Percentiles rank a stretch among this genome's conserved stretches.
Evolutionary conservation across 179 eudicot genomes (phyloP).

Genomic region (Actinidia arguta): DNA sequence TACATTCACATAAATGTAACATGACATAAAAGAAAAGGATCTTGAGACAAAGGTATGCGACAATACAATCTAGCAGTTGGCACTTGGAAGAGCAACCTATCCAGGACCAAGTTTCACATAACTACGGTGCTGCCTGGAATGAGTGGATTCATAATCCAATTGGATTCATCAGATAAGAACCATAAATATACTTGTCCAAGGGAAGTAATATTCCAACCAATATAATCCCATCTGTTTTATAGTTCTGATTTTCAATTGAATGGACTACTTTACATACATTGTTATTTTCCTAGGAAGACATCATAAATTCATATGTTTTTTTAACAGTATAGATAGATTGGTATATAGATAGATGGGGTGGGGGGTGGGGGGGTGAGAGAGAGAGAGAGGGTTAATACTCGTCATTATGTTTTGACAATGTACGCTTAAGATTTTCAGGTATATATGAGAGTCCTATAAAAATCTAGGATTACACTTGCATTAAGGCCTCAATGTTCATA

Average conservation of each 20-base stretch:
- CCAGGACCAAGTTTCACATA: no score
- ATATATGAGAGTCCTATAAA: background rate
- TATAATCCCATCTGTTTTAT: background rate
- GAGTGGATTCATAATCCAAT: no score
- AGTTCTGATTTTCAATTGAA: background rate
- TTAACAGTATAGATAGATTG: background rate
- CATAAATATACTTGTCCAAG: background rate
- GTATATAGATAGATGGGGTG: no score
- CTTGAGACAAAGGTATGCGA: no score
- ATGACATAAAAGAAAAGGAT: no score
- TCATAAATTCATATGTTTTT: background rate
- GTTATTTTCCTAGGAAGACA: background rate
- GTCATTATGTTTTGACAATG: background rate
- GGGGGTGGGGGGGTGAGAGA: background rate
- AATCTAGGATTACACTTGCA: constrained; percentile 10
- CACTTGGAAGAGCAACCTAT: no score
- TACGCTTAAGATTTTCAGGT: background rate
- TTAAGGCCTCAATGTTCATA: background rate
- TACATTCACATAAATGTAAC: no score
- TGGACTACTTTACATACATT: no score
- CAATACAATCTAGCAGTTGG: no score
- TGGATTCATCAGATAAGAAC: background rate
- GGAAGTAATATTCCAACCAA: background rate
- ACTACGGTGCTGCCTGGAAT: no score
- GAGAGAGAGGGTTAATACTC: background rate